Evolutionary conservation across 108 stramenopile species (phyloP), one percentile per base, ranked within the genome.

Genomic region (Nitzschia sp.): DNA sequence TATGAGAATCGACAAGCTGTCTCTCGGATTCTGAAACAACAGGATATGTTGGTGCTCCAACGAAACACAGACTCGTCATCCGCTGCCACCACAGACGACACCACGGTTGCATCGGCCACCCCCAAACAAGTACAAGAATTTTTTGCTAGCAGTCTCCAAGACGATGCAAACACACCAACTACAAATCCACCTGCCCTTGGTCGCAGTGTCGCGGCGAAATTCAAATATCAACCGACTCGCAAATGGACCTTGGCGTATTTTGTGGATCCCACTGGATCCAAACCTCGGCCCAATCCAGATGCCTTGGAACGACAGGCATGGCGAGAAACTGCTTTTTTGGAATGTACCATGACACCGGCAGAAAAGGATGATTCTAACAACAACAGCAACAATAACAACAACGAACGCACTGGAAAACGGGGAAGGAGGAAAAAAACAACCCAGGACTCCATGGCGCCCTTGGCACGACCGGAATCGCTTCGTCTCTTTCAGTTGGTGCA

Each of bases 211-310:
- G 51, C 41, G 56, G 10, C 11, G 29, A 50, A 64, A 60, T 73
- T 73, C 39, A 21, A 57, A 50, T 75, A 62, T 48, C 71, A 82
- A 41, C 58, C 69, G 9, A 53, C 74, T 52, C 66, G 80, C 14
- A 83, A 72, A 71, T 84, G 78, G 86, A 75, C 41, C 10, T 57
- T 77, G 54, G 57, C 56, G 3, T 87, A 80, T 54, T 87, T 83
- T 70, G 29, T 79, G 5, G 86, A 87, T 55, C 64, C 73, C 51
- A 61, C 67, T 39, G 83, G 86, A 50, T 78, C 69, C 11, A 72
- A 37, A 34, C 83, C 86, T 7, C 8, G 43, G 22, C 57, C 66
- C 6, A 69, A 75, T 59, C 53, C 43, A 8, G 79, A 70, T 67
- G 51, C 40, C 11, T 17, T 37, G 2, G 40, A 34, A n/a, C 63